Base-by-base conservation (phyloP, 1,284 basidiomycete genomes). In the Cutaneotrichosporon mucoides region DNA sequence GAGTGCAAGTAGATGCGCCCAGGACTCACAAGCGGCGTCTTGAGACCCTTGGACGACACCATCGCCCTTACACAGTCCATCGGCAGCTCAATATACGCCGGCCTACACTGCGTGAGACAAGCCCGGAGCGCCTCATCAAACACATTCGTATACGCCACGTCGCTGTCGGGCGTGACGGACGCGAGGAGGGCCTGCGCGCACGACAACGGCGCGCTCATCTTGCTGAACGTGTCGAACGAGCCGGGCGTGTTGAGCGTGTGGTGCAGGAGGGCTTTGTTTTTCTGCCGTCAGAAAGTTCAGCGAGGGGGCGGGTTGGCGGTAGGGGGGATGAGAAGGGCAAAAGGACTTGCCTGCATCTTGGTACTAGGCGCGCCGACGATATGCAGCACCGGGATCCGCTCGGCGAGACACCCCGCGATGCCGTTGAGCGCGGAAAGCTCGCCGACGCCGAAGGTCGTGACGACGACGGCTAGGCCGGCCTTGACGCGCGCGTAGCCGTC, bases 401-500 rank as follows among this genome's bases (percentile, higher is more conserved):
- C 93, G 34, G 90, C 87, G 55, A 80, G 77, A 50, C 71, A 70
- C n/a, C 80, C 81, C 3, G 80, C 78, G n/a, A 79, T 76, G 84
- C 87, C 53, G 59, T 60, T 68, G 45, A 66, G 69, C 56, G 73
- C 71, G 71, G n/a, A 88, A 43, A 92, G 80, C 77, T 92, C 93
- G 49, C 91, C 93, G 9, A 97, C 93, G 61, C 93, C 93, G 68
- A 92, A 94, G 0, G 91, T 94, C 11, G 80, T 76, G 16, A 86
- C 77, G 7, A 92, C 73, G 6, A 87, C 89, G 48, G 89, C 89
- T 55, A 92, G 79, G 58, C 84, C 84, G 58, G 84, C 84, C 68
- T 91, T 91, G 54, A 92, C 86, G 56, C 94, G 85, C 38, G 93
- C 89, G 71, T 96, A 96, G n/a, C 94, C 94, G 73, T 98, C 94